phyloP scores from a whole-genome alignment of 495 filamentous ascomycete species.

The Aspergillus bertholletiae region DNA sequence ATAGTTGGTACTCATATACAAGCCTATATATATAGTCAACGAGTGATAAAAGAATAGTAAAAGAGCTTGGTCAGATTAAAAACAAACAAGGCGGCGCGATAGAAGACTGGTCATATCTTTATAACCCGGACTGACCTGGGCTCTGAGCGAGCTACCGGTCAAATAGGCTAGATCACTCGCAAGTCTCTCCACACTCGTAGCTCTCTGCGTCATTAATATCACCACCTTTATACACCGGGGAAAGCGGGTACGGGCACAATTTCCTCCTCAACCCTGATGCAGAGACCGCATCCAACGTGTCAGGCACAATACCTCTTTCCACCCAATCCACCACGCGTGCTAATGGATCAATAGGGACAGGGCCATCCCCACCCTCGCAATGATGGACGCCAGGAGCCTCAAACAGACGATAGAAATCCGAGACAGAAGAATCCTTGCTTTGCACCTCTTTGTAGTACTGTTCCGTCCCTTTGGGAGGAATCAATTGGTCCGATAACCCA shows the following conservation, averaged over 20 bases:
- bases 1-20: no score
- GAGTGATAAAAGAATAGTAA: no score
- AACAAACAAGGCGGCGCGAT: no score
- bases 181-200: no score
- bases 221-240: slow-evolving; percentile 2
- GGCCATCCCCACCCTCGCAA: slow-evolving; percentile 22
- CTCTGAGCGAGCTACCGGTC: no score
- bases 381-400: slow-evolving; percentile 27
- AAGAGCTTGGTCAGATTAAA: no score
- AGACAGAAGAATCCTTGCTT: slow-evolving; percentile 6
- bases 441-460: slow-evolving; percentile 16
- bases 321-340: slow-evolving; percentile 25
- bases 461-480: slow-evolving; percentile 11
- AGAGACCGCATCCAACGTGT: slow-evolving; percentile 4
- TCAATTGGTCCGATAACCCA: slow-evolving; percentile 20
- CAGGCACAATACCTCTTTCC: slow-evolving; percentile 22
- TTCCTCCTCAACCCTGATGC: background rate
- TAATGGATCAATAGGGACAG: slow-evolving; percentile 13
- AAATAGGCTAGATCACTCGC: no score
- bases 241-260: slow-evolving; percentile 10
- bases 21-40: no score
- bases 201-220: no score
- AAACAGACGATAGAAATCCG: slow-evolving; percentile 26
- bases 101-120: no score
- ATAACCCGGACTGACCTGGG: no score